These are phyloP conservation scores for Hymenoscyphus infarciens DNA, from an alignment of 2,329 filamentous ascomycete genomes.

Conservation along the genomic window DNA sequence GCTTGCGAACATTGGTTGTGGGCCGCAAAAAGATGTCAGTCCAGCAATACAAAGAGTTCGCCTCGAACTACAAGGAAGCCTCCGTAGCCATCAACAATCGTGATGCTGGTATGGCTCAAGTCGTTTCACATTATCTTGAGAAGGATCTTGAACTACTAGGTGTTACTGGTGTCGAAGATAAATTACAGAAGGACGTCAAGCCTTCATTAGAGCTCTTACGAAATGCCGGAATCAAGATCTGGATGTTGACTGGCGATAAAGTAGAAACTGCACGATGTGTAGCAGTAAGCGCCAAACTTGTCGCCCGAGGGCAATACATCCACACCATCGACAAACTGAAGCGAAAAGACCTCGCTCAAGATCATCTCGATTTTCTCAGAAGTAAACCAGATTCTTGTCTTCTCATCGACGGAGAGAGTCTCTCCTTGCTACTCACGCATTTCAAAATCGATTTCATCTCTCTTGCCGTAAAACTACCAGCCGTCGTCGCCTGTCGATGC, in stretches of 20 bases:
- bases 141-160: conserved; percentile 86
- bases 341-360: conserved; percentile 78
- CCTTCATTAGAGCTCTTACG: conserved; percentile 89
- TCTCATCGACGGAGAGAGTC: conserved; percentile 89
- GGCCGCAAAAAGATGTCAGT: conserved; percentile 82
- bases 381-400: conserved; percentile 85
- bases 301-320: conserved; percentile 90
- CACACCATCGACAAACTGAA: conserved; percentile 87
- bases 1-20: conserved; percentile 87
- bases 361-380: conserved; percentile 82
- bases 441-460: conserved; percentile 84
- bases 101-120: conserved; percentile 75
- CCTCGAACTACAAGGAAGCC: conserved; percentile 70
- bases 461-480: conserved; percentile 79
- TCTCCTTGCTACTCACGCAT: conserved; percentile 77
- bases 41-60: conserved; percentile 79
- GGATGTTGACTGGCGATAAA: conserved; percentile 99
- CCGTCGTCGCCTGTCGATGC: conserved; percentile 93
- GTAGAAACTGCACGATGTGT: conserved; percentile 97
- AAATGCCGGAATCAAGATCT: conserved; percentile 98
- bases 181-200: conserved; percentile 92
- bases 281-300: conserved; percentile 89
- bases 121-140: conserved; percentile 80
- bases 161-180: conserved; percentile 98
- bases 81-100: conserved; percentile 75